Evolutionary conservation across 2,329 filamentous ascomycete genomes (phyloP), one percentile per base, ranked within the genome.

Genomic region (Tolypocladium paradoxum): DNA sequence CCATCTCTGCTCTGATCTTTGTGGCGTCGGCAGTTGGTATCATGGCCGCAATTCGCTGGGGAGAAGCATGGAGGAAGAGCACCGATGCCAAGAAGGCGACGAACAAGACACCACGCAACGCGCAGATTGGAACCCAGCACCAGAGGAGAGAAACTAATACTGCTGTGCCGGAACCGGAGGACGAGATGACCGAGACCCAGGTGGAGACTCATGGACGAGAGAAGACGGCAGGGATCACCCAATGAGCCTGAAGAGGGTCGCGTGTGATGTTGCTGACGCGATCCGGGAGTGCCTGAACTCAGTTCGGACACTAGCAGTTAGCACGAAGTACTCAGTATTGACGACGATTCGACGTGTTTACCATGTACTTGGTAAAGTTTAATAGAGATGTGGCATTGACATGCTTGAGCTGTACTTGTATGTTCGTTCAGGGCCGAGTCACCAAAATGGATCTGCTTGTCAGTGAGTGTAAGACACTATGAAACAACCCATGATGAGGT

Each of bases 1-100:
- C 87, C 1, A 84, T 90, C 54, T 72, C 70, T 12, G 62, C 64
- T 4, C 56, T 62, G 6, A 68, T 74, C 49, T 55, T 76, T 52
- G 58, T 71, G 18, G 53, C 61, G n/a, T 68, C 71, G 31, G 62
- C 71, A 3, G 43, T 67, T 20, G 69, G 67, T 29, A 64, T 70
- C 5, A 64, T 67, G 58, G 64, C 68, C 12, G 66, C 70, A 6
- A 68, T 75, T 53, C 64, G 60, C 45, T 69, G 69, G 64, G 73
- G 73, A 16, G 64, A 69, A 54, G 53, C 53, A 14, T 76, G 73
- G 73, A 61, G 72, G 49, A 65, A 69, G 45, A 55, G 47, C 8
- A 66, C 68, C n/a, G 65, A 71, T 54, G 57, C 58, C 4, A 60
- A 57, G 51, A 48, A 50, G 45, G 48, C 56, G 45, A 46, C 49